Conservation (phyloP, 345 rosid species). For the Aegle marmelos region DNA sequence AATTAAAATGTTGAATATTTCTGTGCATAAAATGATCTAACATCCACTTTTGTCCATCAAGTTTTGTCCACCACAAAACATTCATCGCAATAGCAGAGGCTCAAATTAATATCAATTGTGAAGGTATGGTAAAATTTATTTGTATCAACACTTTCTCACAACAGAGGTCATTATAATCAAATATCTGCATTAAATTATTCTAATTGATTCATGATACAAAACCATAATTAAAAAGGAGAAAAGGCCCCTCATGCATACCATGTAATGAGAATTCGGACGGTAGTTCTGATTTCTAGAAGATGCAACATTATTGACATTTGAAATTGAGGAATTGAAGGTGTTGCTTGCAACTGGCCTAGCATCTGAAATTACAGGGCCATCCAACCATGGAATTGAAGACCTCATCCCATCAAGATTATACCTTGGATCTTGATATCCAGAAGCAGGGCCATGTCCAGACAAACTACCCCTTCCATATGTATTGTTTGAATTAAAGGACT, state of each 20-base stretch:
- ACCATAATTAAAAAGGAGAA: not conserved
- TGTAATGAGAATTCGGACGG: slow-evolving; percentile 55
- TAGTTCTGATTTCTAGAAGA: slow-evolving; percentile 61
- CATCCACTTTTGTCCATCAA: too few species aligned
- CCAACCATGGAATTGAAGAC: slow-evolving; percentile 49
- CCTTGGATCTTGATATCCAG: slow-evolving; percentile 72
- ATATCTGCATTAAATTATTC: too few species aligned
- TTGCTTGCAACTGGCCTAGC: slow-evolving; percentile 46
- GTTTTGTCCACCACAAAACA: too few species aligned
- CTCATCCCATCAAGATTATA: slow-evolving; percentile 51
- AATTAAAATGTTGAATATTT: not conserved
- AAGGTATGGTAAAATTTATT: too few species aligned
- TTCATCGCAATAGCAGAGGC: too few species aligned
- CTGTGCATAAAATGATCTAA: not conserved
- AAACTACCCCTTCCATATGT: slow-evolving; percentile 53
- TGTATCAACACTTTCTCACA: too few species aligned
- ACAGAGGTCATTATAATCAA: too few species aligned
- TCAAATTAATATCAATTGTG: too few species aligned
- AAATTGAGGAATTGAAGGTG: slow-evolving; percentile 44
- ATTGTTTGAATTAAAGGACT: slow-evolving; percentile 43
- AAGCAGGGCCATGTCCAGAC: slow-evolving; percentile 41
- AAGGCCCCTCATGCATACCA: slow-evolving; percentile 34
- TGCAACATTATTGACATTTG: slow-evolving; percentile 45
- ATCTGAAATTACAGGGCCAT: slow-evolving; percentile 47
- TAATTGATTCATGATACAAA: too few species aligned